A percentile compares a stretch with the other conserved stretches of the same genome.
phyloP scores from a whole-genome alignment of 176 grass and related monocot species.

The Ampelocalamus luodianensis region DNA sequence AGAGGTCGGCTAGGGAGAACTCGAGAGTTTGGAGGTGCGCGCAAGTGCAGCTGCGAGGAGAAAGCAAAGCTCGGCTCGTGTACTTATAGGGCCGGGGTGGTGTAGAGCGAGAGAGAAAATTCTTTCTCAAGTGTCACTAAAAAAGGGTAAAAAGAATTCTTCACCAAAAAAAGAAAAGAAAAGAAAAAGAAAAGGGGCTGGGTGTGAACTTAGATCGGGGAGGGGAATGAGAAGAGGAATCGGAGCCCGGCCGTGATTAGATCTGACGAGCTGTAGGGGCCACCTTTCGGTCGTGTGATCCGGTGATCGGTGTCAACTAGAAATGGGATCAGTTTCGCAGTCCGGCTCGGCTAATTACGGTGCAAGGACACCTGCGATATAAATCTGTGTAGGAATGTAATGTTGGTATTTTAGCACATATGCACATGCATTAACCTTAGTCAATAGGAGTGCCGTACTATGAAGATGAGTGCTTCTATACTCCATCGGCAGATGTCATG shows the following conservation, averaged over 20 bases:
- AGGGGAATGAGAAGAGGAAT: too few relatives aligned
- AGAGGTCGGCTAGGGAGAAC: slow-evolving; percentile 23
- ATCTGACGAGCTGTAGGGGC: background rate
- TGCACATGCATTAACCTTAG: background rate
- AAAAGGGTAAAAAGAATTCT: too few relatives aligned
- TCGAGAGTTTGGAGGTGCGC: slow-evolving; percentile 29
- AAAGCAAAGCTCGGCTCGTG: background rate
- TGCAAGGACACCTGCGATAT: background rate
- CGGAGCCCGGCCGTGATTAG: too few relatives aligned
- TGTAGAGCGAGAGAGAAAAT: background rate
- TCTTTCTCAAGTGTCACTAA: background rate
- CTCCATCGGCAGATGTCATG: too few relatives aligned
- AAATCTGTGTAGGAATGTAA: background rate
- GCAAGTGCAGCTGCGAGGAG: slow-evolving; percentile 36
- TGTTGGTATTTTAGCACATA: background rate
- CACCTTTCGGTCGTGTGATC: background rate
- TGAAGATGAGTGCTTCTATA: background rate
- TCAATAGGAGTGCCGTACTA: background rate
- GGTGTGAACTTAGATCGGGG: too few relatives aligned
- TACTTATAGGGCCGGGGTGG: slow-evolving; percentile 42
- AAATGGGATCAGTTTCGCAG: too few relatives aligned
- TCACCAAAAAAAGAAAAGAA: too few relatives aligned
- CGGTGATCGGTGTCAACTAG: too few relatives aligned
- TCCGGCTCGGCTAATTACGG: slow-evolving; percentile 1
- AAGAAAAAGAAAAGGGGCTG: too few relatives aligned